phyloP scores from a whole-genome alignment of 306 rosid species.

The Acacia acuminata region DNA sequence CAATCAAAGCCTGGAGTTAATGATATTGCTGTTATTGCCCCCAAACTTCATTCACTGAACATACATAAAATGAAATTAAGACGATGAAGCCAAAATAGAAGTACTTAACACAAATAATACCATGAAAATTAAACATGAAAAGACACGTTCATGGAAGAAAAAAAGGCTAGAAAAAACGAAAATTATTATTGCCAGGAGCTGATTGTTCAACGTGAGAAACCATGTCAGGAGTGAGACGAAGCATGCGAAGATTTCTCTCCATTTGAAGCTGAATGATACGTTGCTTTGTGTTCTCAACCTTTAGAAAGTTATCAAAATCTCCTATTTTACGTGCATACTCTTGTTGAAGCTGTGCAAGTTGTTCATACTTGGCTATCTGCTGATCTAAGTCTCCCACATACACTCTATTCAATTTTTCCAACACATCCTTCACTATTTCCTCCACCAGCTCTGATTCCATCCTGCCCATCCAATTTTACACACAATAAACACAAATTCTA shows the following conservation, averaged over 20 bases:
- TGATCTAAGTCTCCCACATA: constrained; percentile 36
- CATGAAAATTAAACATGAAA: no score
- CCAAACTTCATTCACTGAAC: no score
- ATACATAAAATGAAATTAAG: not conserved
- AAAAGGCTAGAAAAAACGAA: not conserved
- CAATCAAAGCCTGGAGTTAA: no score
- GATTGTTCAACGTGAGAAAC: constrained; percentile 15
- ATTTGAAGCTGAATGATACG: constrained; percentile 35
- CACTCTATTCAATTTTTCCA: constrained; percentile 33
- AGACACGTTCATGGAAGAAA: no score
- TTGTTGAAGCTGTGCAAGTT: constrained; percentile 31
- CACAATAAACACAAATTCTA: not conserved
- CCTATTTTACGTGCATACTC: constrained; percentile 11
- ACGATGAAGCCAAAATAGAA: not conserved
- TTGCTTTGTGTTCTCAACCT: constrained; percentile 4
- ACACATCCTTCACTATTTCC: constrained; percentile 39
- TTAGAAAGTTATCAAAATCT: not conserved
- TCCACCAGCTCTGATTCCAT: constrained; percentile 38
- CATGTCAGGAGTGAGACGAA: constrained; percentile 46
- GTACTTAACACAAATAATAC: no score
- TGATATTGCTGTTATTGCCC: no score
- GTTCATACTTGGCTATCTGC: constrained; percentile 31
- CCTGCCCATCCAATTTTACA: constrained; percentile 10
- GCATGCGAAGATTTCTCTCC: constrained; percentile 48
- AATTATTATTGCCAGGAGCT: not conserved